Percentiles rank a stretch among this genome's conserved stretches.
phyloP scores from a whole-genome alignment of 2,329 filamentous ascomycete species.

The Hortaea werneckii region DNA sequence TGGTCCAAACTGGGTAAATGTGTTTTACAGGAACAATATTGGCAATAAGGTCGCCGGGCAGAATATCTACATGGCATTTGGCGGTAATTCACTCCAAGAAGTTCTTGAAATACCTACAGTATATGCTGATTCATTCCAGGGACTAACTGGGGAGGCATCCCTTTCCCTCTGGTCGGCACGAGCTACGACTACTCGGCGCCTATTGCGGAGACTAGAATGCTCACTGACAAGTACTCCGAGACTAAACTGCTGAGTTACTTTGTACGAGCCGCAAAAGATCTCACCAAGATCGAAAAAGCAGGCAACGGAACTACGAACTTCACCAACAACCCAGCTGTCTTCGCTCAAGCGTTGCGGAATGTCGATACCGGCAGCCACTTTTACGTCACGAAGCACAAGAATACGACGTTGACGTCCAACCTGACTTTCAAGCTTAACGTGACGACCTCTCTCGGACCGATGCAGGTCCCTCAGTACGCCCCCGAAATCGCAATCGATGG shows the following conservation, averaged over 20 bases:
- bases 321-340: conserved; percentile 42
- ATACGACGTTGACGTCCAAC: conserved; percentile 41
- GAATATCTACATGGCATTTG: conserved; percentile 55
- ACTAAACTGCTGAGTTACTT: conserved; percentile 53
- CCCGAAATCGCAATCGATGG: conserved; percentile 45
- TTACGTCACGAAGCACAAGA: conserved; percentile 48
- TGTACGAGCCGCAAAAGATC: conserved; percentile 46
- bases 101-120: too few species aligned
- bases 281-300: conserved; percentile 44
- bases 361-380: conserved; percentile 47
- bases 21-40: conserved; percentile 55
- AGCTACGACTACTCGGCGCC: conserved; percentile 57
- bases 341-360: conserved; percentile 48
- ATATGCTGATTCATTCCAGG: too few species aligned
- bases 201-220: conserved; percentile 48
- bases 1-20: conserved; percentile 50
- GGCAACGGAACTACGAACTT: conserved; percentile 39
- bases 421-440: conserved; percentile 47
- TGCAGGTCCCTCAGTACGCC: conserved; percentile 45
- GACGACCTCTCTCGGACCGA: conserved; percentile 44
- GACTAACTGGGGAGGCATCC: conserved; percentile 54
- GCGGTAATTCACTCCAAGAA: too few species aligned
- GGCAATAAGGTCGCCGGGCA: conserved; percentile 47
- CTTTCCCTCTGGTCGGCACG: conserved; percentile 47
- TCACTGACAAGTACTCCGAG: conserved; percentile 52